phyloP scores from a whole-genome alignment of 495 filamentous ascomycete species.

The Jackrogersella minutella region DNA sequence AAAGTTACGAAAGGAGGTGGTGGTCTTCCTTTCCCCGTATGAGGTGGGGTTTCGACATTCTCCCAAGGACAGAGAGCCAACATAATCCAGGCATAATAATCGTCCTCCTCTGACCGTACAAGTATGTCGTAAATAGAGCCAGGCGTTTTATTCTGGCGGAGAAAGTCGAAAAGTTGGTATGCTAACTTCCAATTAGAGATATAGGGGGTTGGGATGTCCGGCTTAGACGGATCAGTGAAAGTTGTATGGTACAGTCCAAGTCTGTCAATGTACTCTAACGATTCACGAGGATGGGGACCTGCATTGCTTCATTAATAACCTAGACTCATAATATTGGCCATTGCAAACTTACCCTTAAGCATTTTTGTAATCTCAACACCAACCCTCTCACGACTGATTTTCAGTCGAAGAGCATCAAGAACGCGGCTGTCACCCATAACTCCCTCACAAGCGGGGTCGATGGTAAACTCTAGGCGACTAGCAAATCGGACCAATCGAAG shows the following conservation, averaged over 20 bases:
- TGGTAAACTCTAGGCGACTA: slow-evolving; percentile 79
- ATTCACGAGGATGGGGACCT: slow-evolving; percentile 73
- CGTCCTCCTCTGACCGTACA: slow-evolving; percentile 64
- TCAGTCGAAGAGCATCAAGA: slow-evolving; percentile 75
- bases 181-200: slow-evolving; percentile 55
- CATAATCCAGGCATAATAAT: slow-evolving; percentile 78
- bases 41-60: slow-evolving; percentile 56
- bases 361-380: slow-evolving; percentile 89
- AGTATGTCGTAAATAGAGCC: slow-evolving; percentile 62
- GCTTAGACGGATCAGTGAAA: slow-evolving; percentile 71
- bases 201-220: slow-evolving; percentile 48
- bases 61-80: slow-evolving; percentile 80
- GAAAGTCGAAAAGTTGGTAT: slow-evolving; percentile 59
- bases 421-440: slow-evolving; percentile 82
- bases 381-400: slow-evolving; percentile 91
- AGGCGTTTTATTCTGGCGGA: slow-evolving; percentile 58
- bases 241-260: slow-evolving; percentile 81
- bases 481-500: slow-evolving; percentile 90
- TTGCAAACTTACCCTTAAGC: slow-evolving; percentile 68
- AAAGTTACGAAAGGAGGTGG: slow-evolving; percentile 58
- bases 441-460: slow-evolving; percentile 69
- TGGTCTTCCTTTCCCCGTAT: slow-evolving; percentile 53
- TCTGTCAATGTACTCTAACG: slow-evolving; percentile 75
- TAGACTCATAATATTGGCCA: neutral
- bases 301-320: slow-evolving; percentile 13